Conservation (phyloP, 306 rosid species). For the Sesbania bispinosa region DNA sequence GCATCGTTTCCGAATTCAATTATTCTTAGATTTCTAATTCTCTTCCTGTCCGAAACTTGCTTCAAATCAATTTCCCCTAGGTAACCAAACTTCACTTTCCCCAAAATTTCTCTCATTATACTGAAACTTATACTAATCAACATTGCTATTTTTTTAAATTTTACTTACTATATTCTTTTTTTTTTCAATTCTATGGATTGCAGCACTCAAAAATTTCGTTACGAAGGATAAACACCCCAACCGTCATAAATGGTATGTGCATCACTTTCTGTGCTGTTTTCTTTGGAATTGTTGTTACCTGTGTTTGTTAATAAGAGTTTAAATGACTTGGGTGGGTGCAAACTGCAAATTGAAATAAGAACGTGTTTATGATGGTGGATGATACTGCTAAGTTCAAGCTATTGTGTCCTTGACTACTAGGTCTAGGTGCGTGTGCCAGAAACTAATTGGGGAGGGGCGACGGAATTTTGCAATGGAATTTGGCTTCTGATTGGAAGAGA, state of each 20-base stretch:
- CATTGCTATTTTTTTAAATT: neutral
- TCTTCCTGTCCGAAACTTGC: neutral
- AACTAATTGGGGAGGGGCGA: too few species aligned
- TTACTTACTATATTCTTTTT: neutral
- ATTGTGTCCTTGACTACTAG: neutral
- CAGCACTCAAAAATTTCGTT: neutral
- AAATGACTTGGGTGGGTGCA: neutral
- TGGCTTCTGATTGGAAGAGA: neutral
- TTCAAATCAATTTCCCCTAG: neutral
- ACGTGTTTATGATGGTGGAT: neutral
- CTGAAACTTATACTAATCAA: neutral
- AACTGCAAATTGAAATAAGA: neutral
- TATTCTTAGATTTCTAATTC: neutral
- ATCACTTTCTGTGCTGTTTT: neutral
- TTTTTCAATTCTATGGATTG: conserved; percentile 5
- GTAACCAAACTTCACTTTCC: too few species aligned
- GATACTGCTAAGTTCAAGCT: neutral
- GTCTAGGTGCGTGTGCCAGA: neutral
- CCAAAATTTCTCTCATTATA: too few species aligned
- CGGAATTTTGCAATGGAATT: neutral
- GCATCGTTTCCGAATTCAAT: neutral
- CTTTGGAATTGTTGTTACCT: neutral
- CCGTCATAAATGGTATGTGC: conserved; percentile 21
- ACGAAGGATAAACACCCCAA: neutral
- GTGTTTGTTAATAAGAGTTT: neutral